Evolutionary conservation across 768 basidiomycete species (phyloP), one percentile per base, ranked within the genome.

Genomic region (Tulasnella sp.): DNA sequence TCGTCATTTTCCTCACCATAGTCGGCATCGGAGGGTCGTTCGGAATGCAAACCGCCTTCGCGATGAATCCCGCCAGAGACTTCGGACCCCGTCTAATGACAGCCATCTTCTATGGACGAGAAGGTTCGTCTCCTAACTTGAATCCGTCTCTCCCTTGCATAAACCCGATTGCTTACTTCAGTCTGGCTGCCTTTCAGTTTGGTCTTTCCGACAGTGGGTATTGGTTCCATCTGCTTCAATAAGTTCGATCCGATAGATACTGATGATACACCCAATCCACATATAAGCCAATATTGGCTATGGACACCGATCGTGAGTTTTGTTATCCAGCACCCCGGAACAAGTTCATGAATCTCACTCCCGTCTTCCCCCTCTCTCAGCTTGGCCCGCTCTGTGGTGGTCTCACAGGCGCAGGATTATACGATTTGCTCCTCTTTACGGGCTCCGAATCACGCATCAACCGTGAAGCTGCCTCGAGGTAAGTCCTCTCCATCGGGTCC

Each of bases 61-160:
- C 83, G 3, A 70, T 85, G 53, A 85, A 85, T 63, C 84, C 84
- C 42, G 82, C 84, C 30, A 80, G 85, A 65, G 84, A 86, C 70
- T 70, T 86, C 27, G 84, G 85, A 4, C 84, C 84, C 1, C 75
- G 84, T 8, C 64, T 86, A 31, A 68, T 85, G 66, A 84, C 82
- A 0, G 76, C 83, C 4, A 84, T 85, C 3, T 59, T 59, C 46
- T 59, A 59, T 42, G 57, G 57, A 19, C 57, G 80, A 83, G 76
- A 5, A 85, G 84, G n/a, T 87, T 62, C 19, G 49, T 15, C n/a
- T n/a, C n/a, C n/a, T n/a, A n/a, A n/a, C n/a, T n/a, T n/a, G n/a
- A n/a, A n/a, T 24, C 27, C 34, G 34, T 38, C 15, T 38, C 34
- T 15, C 15, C 34, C 7, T 38, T 38, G 34, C 34, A 38, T 5